Evolutionary conservation across 106 monocot species (phyloP).

Genomic region (Apostasia ramifera): DNA sequence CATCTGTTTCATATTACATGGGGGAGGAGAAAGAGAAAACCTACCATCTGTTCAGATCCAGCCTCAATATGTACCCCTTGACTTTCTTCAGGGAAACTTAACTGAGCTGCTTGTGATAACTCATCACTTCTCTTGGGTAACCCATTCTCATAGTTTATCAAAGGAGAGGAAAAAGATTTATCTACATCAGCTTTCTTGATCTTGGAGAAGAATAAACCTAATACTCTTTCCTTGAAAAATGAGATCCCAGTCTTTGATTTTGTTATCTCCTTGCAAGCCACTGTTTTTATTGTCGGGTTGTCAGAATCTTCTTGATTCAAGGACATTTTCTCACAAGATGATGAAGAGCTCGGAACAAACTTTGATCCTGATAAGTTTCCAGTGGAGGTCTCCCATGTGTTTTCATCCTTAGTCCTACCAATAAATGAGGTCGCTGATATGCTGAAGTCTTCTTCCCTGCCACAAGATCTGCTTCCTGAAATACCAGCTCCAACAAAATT

Average conservation of each 20-base stretch:
- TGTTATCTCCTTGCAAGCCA: slow-evolving; percentile 9
- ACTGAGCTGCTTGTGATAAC: slow-evolving; percentile 6
- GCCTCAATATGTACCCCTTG: neutral
- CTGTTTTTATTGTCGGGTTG: slow-evolving; percentile 7
- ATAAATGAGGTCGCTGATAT: slow-evolving; percentile 9
- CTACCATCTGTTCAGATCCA: neutral
- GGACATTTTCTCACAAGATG: slow-evolving; percentile 9
- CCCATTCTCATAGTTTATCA: neutral
- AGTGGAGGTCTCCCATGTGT: slow-evolving; percentile 1
- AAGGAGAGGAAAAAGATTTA: slow-evolving; percentile 14
- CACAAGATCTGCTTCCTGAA: slow-evolving; percentile 16
- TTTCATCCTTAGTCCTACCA: slow-evolving; percentile 4
- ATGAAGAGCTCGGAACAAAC: slow-evolving; percentile 35
- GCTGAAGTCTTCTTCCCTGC: slow-evolving; percentile 20
- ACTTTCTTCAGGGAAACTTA: slow-evolving; percentile 1
- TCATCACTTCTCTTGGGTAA: neutral
- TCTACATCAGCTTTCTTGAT: slow-evolving; percentile 23
- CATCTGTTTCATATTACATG: neutral
- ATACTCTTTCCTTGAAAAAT: slow-evolving; percentile 40
- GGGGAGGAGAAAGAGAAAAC: neutral
- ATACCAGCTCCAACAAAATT: neutral
- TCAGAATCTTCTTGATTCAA: slow-evolving; percentile 8
- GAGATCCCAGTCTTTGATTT: slow-evolving; percentile 23
- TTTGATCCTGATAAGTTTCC: slow-evolving; percentile 31
- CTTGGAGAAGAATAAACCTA: slow-evolving; percentile 41